Base-by-base conservation (phyloP, 768 basidiomycete species). In the Leccinum pellstonianum region DNA sequence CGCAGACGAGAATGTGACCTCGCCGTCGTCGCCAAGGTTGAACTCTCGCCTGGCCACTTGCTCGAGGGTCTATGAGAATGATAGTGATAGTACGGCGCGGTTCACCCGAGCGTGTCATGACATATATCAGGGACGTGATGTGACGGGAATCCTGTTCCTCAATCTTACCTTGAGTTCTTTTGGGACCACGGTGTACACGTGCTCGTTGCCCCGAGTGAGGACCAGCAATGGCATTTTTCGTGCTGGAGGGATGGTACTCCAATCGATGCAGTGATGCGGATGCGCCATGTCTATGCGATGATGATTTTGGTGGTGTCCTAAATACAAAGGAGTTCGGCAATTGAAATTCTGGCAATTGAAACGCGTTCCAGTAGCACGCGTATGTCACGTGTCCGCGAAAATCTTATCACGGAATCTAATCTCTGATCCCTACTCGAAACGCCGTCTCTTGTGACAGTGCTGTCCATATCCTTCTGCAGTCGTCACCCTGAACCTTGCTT, bases 201-300 rank as follows among this genome's bases (percentile, higher is more conserved):
- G 59, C 2, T 64, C 55, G 41, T 62, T 54, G 0, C 67, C 71
- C 1, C 19, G 29, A 0, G 35, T 49, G 59, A 71, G 67, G 51
- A 71, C 23, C 17, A 73, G 15, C 29, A 69, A 41, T 0, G 68
- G 66, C 6, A 37, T 33, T 38, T 66, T 72, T 0, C 70, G 63
- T 0, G 48, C 38, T n/a, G 71, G 71, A 0, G 68, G 68, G 3
- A 0, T 55, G 3, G 52, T n/a, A 0, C 61, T 54, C 71, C 71
- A 74, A 56, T 73, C 64, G 5, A 68, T 23, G 59, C 71, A 73
- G 17, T 68, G n/a, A 59, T 73, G 71, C 8, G 50, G n/a, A 59
- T 73, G 71, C 8, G 50, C 37, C 69, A 70, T 73, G 41, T 2
- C n/a, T 25, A 14, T 12, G 17, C 5, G 25, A 8, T 35, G 25